Percentiles rank a stretch among this genome's conserved stretches.
Evolutionary conservation across 1,139 yeast genomes (phyloP).

Genomic region (Geotrichum siamense): DNA sequence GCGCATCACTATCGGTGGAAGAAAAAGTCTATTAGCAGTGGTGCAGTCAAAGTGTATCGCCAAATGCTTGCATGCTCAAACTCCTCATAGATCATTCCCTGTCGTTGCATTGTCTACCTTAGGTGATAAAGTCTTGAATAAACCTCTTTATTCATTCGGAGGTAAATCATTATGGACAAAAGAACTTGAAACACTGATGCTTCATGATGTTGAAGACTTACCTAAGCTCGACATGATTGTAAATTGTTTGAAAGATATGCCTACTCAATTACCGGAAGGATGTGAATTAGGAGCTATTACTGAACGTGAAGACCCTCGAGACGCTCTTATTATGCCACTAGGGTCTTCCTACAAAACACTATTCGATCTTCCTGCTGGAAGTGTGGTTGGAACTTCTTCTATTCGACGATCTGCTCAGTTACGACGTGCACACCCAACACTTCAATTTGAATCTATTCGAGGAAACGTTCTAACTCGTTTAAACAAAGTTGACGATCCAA

Average conservation of each 20-base stretch:
- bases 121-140: slow-evolving; percentile 80
- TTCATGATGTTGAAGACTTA: slow-evolving; percentile 52
- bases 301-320: slow-evolving; percentile 84
- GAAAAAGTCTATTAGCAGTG: slow-evolving; percentile 81
- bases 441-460: slow-evolving; percentile 68
- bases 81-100: slow-evolving; percentile 55
- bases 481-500: slow-evolving; percentile 63
- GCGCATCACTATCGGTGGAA: slow-evolving; percentile 60
- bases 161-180: slow-evolving; percentile 96
- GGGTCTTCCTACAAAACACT: slow-evolving; percentile 57
- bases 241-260: slow-evolving; percentile 92
- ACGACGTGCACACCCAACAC: slow-evolving; percentile 49
- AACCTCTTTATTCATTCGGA: slow-evolving; percentile 88
- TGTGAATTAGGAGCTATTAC: slow-evolving; percentile 84
- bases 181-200: slow-evolving; percentile 74
- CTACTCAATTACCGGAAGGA: slow-evolving; percentile 82
- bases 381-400: slow-evolving; percentile 90
- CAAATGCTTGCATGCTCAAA: slow-evolving; percentile 43
- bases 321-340: slow-evolving; percentile 73
- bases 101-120: slow-evolving; percentile 76
- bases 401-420: slow-evolving; percentile 82
- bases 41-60: slow-evolving; percentile 75
- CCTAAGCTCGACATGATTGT: slow-evolving; percentile 81
- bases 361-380: slow-evolving; percentile 74
- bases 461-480: slow-evolving; percentile 85